Base-by-base conservation (phyloP, 192 early-diverging fungal species). In the Backusella westeae region DNA sequence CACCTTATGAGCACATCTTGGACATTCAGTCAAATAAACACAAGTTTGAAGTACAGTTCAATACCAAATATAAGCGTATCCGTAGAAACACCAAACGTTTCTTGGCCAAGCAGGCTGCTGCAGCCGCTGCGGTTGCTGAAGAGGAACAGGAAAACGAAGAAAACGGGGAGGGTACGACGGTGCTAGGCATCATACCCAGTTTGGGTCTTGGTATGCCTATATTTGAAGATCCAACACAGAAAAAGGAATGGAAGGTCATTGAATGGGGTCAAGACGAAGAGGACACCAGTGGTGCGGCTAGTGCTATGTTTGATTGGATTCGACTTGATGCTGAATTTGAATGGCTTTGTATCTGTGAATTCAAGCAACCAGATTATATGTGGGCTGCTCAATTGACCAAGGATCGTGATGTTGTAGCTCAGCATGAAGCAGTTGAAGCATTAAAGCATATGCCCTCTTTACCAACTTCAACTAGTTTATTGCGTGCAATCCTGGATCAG, bases 1-100 rank as follows among this genome's bases (percentile, higher is more conserved):
- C 90, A 17, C 92, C 93, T 0, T 95, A 95, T 73, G 92, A 93
- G 71, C 93, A 95, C 75, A 90, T 92, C n/a, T 80, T 95, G 44
- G 90, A 94, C 46, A 92, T 99, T 56, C 91, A 93, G 42, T 93
- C 93, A 56, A 74, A 77, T 21, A 75, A 84, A 34, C 90, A 96
- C 77, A 88, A 91, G 39, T 94, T 93, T 68, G 95, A 98, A 75
- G 91, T 99, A 21, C 93, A 92, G 71, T 99, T 97, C 81, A 96
- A 98, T 82, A 97, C 96, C 17, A 98, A 98, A 84, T 98, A 99
- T 83, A 98, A 98, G 85, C 93, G 97, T 79, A 96, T 97, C 75
- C 88, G 94, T 15, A 87, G 95, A 39, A 94, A 91, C 76, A 93
- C 91, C 29, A 91, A 92, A 68, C 84, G 89, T 67, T 92, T 92